Conservation (phyloP, 2,329 filamentous ascomycete species). For the Fusarium burgessii region DNA sequence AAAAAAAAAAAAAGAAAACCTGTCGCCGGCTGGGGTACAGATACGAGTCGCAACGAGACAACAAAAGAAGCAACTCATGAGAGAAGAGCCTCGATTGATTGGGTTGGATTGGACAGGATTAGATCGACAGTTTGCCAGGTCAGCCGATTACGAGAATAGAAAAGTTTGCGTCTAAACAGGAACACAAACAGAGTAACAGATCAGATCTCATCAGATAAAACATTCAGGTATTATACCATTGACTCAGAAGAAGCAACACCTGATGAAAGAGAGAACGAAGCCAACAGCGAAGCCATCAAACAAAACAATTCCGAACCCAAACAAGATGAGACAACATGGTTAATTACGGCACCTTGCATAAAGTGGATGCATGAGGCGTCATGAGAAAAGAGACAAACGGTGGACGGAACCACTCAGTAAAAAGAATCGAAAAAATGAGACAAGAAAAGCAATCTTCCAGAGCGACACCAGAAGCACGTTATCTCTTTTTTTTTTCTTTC, state of each 20-base stretch:
- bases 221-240: background rate
- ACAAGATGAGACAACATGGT: background rate
- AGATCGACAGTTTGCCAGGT: conserved; percentile 8
- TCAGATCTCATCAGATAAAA: conserved; percentile 29
- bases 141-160: background rate
- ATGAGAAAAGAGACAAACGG: conserved; percentile 30
- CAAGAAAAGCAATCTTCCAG: conserved; percentile 40
- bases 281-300: background rate
- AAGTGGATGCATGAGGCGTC: conserved; percentile 29
- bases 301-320: background rate
- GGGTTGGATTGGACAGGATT: background rate
- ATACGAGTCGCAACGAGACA: conserved; percentile 21
- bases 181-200: conserved; percentile 3
- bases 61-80: conserved; percentile 20
- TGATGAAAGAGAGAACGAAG: conserved; percentile 21
- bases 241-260: conserved; percentile 18
- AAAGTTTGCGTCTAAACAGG: background rate
- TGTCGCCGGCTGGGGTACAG: background rate
- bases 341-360: conserved; percentile 33
- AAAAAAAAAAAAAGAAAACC: background rate
- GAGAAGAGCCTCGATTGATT: conserved; percentile 5
- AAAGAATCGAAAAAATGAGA: background rate
- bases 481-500: background rate
- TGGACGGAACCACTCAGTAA: background rate
- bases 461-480: conserved; percentile 28